Evolutionary conservation across 75 land plant genomes (phyloP), one percentile per base, ranked within the genome.

Genomic region (Picea sitchensis): DNA sequence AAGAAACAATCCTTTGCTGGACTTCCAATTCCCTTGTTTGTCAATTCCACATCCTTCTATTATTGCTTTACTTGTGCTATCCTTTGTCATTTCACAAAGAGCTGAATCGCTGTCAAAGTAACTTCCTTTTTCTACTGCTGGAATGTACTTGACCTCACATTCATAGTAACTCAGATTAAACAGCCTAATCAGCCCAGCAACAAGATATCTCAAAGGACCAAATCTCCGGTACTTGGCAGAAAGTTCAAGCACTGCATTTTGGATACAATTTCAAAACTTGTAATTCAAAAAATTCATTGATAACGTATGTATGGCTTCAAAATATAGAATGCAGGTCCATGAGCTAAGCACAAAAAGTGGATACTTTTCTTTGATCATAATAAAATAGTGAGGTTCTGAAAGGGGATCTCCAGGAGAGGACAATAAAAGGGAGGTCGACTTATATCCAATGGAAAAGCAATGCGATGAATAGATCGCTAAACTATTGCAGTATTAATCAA

Each of bases 161-260:
- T 82, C 74, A 38, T 85, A 82, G 44, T 78, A 76, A 36, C 72
- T 74, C 34, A 85, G 61, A 36, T 81, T 62, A 20, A 85, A 81
- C 3, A 85, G 54, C 65, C 75, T 61, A 47, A 82, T n/a, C 12
- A 81, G 77, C 38, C 87, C 87, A 36, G 87, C 87, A 20, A 85
- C 81, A 75, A 85, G 83, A 60, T 85, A 85, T 64, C 87, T 64
- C 61, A 85, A 61, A 59, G 87, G 87, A 11, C 87, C 87, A 63
- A 84, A 85, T 21, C 64, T 84, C 80, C 79, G 85, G 75, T 82
- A 85, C 61, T 82, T 82, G 51, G 73, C 58, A 36, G 87, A 85
- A 7, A 82, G 81, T 62, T 85, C 87, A 75, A 85, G 79, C n/a
- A 85, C 87, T 85, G 85, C 78, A 73, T 44, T 44, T 71, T 44